These are phyloP conservation scores for Oryza glumipatula DNA, from an alignment of 176 grass and related monocot species.

Conservation along the genomic window DNA sequence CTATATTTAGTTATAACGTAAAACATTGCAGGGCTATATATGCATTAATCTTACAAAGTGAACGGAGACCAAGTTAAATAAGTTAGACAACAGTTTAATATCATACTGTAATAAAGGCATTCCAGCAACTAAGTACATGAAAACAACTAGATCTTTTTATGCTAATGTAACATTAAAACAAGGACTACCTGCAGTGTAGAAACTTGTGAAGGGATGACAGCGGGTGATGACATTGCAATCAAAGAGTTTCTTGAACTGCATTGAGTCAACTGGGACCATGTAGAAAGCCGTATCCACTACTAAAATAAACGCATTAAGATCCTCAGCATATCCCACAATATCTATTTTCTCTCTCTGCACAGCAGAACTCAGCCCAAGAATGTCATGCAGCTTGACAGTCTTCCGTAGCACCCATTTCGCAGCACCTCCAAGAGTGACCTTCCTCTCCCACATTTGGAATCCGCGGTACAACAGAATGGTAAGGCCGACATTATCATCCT, in stretches of 20 bases:
- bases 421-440: neutral
- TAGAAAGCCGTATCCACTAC: neutral
- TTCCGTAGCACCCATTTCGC: neutral
- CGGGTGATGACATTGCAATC: neutral
- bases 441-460: conserved; percentile 12
- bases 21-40: too few relatives aligned
- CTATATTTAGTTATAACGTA: too few relatives aligned
- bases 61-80: neutral
- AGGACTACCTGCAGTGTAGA: conserved; percentile 1
- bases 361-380: neutral
- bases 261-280: neutral
- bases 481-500: neutral
- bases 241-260: neutral
- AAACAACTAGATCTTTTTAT: neutral
- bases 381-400: neutral
- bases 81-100: neutral
- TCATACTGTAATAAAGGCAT: neutral
- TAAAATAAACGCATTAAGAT: neutral
- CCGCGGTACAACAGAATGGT: neutral
- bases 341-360: neutral
- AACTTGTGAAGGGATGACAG: conserved; percentile 2
- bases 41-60: too few relatives aligned
- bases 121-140: neutral
- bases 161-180: too few relatives aligned
- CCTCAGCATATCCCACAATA: neutral